phyloP scores from a whole-genome alignment of 225 moss, liverwort and hornwort species.

The Anthoceros angustus region DNA sequence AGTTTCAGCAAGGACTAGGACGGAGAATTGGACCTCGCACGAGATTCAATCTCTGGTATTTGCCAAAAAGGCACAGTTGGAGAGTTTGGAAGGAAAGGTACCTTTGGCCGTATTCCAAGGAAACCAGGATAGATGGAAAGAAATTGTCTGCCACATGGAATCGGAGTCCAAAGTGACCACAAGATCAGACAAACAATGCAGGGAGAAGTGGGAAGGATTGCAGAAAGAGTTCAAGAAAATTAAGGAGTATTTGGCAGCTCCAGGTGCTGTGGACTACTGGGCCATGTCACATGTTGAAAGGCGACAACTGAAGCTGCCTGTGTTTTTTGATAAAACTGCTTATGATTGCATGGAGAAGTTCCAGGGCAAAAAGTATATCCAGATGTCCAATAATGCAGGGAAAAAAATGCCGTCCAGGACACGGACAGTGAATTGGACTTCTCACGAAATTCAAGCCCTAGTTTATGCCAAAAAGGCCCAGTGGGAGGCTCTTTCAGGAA shows the following conservation, averaged over 20 bases:
- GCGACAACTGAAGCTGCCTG: not conserved
- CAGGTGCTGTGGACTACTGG: not conserved
- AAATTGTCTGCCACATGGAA: not conserved
- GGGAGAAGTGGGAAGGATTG: not conserved
- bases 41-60: not conserved
- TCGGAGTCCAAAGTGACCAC: not conserved
- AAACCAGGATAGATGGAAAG: slow-evolving; percentile 2
- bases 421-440: not conserved
- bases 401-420: not conserved
- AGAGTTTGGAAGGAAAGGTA: not conserved
- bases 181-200: not conserved
- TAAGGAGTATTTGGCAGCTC: not conserved
- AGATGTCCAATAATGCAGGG: not conserved
- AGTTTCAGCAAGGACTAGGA: not conserved
- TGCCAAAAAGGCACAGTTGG: not conserved
- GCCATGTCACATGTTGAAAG: not conserved
- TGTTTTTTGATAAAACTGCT: not conserved
- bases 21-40: not conserved
- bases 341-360: slow-evolving; percentile 2
- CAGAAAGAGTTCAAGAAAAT: slow-evolving; percentile 5
- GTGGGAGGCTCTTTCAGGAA: slow-evolving; percentile 3
- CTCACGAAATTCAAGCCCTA: slow-evolving; percentile 2
- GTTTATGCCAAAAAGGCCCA: slow-evolving; percentile 4
- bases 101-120: not conserved
- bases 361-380: not conserved